Base-by-base conservation (phyloP, 225 moss, liverwort and hornwort species). In the Straminergon stramineum region DNA sequence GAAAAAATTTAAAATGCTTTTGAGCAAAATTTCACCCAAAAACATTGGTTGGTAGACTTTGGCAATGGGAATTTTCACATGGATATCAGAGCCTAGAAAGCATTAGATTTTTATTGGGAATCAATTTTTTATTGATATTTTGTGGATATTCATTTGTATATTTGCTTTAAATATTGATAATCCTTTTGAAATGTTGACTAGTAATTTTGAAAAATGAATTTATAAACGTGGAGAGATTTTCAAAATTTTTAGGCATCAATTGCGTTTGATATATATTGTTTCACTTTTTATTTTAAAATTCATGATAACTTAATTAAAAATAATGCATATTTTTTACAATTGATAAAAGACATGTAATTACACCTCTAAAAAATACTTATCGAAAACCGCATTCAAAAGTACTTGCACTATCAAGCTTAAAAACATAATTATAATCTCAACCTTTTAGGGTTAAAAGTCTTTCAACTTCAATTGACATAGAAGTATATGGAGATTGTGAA, bases 11-110 rank as follows among this genome's bases (percentile, higher is more conserved):
- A n/a, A n/a, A n/a, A n/a, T n/a, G n/a, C n/a, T n/a, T n/a, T n/a
- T n/a, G n/a, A n/a, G n/a, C n/a, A n/a, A n/a, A n/a, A n/a, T n/a
- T n/a, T n/a, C n/a, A n/a, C n/a, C n/a, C n/a, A n/a, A n/a, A n/a
- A n/a, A n/a, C n/a, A n/a, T n/a, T n/a, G n/a, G n/a, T n/a, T 2
- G 3, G 5, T 0, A 70, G 70, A 39, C 24, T 15, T 39, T 14
- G 7, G 24, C 1, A 8, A 39, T 23, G 24, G 8, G 2, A 70
- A 14, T 39, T n/a, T 69, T 34, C 0, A 20, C 0, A 20, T 0
- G 0, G 0, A 67, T 37, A 67, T 20, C 11, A 6, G 0, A 35
- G 20, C 2, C 0, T 1, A 0, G 5, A 35, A 67, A 35, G 34
- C 35, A 67, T 35, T 37, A 67, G 21, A 20, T 68, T 37, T 37